Percentiles rank a stretch among this genome's conserved stretches.
Conservation (phyloP, 192 early-diverging fungal genomes). For the Gamsiella multidivaricata region DNA sequence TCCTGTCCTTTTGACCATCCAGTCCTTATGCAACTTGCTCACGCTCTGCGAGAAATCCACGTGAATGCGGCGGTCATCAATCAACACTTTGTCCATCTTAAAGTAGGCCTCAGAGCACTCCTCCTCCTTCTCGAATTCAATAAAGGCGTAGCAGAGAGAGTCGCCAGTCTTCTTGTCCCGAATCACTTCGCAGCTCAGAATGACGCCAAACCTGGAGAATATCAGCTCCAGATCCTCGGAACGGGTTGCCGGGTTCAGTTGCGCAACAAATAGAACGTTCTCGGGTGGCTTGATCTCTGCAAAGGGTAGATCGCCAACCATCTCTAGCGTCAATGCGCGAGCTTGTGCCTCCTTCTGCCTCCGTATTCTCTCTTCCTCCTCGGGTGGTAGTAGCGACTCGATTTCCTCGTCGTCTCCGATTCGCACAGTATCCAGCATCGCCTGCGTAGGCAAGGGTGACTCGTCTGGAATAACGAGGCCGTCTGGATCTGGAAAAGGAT, state of each 20-base stretch:
- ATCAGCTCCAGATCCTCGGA: slow-evolving; percentile 94
- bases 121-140: slow-evolving; percentile 92
- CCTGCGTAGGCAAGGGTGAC: slow-evolving; percentile 82
- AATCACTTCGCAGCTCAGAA: slow-evolving; percentile 91
- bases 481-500: slow-evolving; percentile 89
- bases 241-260: slow-evolving; percentile 88
- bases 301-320: slow-evolving; percentile 97
- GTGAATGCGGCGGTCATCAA: slow-evolving; percentile 96
- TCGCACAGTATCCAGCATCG: slow-evolving; percentile 75
- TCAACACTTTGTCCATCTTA: slow-evolving; percentile 96
- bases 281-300: slow-evolving; percentile 98
- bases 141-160: slow-evolving; percentile 94
- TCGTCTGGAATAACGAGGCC: slow-evolving; percentile 70
- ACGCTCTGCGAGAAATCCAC: slow-evolving; percentile 99
- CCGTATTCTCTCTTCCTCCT: slow-evolving; percentile 72
- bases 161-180: slow-evolving; percentile 85
- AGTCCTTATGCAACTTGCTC: slow-evolving; percentile 82
- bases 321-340: slow-evolving; percentile 93
- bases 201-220: slow-evolving; percentile 92
- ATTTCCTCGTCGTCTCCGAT: slow-evolving; percentile 86
- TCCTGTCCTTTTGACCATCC: slow-evolving; percentile 68
- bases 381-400: slow-evolving; percentile 64
- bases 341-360: slow-evolving; percentile 84
- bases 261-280: slow-evolving; percentile 96
- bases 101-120: slow-evolving; percentile 93